phyloP scores from a whole-genome alignment of 176 grass and related monocot genomes.

The Alloteropsis semialata region DNA sequence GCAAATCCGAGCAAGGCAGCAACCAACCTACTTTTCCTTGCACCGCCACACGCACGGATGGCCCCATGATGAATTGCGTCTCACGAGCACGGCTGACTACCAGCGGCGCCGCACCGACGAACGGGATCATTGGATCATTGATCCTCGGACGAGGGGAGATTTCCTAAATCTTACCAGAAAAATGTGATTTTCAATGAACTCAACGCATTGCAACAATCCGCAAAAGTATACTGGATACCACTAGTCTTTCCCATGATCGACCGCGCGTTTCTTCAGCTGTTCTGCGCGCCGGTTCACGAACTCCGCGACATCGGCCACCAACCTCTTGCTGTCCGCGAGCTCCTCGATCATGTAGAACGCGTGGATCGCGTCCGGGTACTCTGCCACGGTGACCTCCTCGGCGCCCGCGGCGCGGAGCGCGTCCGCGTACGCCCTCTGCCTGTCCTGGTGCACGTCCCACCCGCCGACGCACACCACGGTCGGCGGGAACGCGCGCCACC shows the following conservation, averaged over 20 bases:
- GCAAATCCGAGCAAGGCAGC: background rate
- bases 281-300: conserved; percentile 36
- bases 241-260: background rate
- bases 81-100: no score
- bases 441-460: conserved; percentile 59
- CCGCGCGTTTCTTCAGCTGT: background rate
- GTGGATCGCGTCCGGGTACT: conserved; percentile 52
- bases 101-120: no score
- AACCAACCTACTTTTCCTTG: background rate
- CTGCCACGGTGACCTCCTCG: conserved; percentile 11
- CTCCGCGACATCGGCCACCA: conserved; percentile 25
- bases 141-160: no score
- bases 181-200: background rate
- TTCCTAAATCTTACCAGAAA: no score
- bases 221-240: background rate
- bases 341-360: conserved; percentile 39
- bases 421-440: conserved; percentile 36
- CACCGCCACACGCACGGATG: background rate
- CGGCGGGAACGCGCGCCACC: conserved; percentile 38
- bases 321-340: conserved; percentile 19
- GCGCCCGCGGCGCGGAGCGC: conserved; percentile 26
- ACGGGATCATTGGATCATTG: no score
- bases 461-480: conserved; percentile 46
- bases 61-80: no score
- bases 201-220: background rate